These are phyloP conservation scores for Mycena albidolilacea DNA, from an alignment of 768 basidiomycete genomes.

Conservation along the genomic window DNA sequence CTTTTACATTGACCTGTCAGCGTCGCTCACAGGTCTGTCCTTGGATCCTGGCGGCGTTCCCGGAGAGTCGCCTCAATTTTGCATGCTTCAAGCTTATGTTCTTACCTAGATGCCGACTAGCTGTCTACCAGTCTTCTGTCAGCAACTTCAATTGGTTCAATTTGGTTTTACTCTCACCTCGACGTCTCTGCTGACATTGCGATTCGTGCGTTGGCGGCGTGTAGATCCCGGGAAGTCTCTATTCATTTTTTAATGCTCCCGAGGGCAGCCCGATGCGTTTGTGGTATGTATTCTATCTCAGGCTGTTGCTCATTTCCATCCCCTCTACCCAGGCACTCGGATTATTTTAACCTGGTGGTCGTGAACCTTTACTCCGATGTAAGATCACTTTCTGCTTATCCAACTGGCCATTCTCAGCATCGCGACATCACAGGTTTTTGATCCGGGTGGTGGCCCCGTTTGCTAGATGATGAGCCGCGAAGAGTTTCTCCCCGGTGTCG, in stretches of 20 bases:
- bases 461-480: conserved; percentile 3
- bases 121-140: not conserved
- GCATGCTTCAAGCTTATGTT: conserved; percentile 6
- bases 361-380: conserved; percentile 5
- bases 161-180: conserved; percentile 11
- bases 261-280: conserved; percentile 7
- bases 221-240: conserved; percentile 4
- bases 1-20: conserved; percentile 12
- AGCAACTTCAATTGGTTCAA: conserved; percentile 11
- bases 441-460: not conserved
- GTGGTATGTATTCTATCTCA: conserved; percentile 1
- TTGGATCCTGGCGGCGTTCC: conserved; percentile 16
- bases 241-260: conserved; percentile 3
- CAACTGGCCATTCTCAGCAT: conserved; percentile 2
- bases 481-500: conserved; percentile 7
- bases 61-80: conserved; percentile 8
- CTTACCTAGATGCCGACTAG: conserved; percentile 2
- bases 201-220: conserved; percentile 9
- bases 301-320: conserved; percentile 10
- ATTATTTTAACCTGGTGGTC: conserved; percentile 8
- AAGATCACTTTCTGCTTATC: not conserved
- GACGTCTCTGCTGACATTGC: conserved; percentile 1
- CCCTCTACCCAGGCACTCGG: not conserved
- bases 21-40: conserved; percentile 4
- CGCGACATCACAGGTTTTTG: not conserved